Percentiles rank a stretch among this genome's conserved stretches.
Conservation (phyloP, 2,329 filamentous ascomycete genomes). For the Claviceps pusilla region DNA sequence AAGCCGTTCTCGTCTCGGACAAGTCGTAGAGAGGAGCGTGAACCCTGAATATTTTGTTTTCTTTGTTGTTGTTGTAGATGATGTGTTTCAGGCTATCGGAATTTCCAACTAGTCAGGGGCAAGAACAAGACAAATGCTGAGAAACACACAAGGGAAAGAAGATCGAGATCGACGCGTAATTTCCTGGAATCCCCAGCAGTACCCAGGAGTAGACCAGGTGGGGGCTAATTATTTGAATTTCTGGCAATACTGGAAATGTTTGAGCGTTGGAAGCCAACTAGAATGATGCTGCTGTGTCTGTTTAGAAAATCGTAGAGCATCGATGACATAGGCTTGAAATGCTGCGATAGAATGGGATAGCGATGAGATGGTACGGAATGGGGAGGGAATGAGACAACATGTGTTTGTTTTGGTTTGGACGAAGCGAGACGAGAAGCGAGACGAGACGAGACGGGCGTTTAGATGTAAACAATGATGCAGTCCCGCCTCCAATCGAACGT, state of each 20-base stretch:
- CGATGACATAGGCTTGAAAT: neutral
- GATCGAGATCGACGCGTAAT: slow-evolving; percentile 2
- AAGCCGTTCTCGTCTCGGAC: too few species aligned
- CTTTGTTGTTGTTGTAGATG: neutral
- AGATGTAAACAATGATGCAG: neutral
- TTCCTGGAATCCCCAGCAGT: slow-evolving; percentile 1
- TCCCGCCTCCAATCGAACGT: neutral
- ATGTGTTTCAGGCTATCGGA: neutral
- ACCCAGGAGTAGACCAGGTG: neutral
- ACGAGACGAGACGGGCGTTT: neutral
- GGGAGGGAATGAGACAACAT: neutral
- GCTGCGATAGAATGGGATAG: neutral
- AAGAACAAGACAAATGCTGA: neutral
- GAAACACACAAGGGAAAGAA: slow-evolving; percentile 1
- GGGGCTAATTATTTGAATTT: neutral
- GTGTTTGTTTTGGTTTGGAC: neutral
- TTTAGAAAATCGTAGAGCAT: neutral
- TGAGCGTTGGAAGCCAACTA: neutral
- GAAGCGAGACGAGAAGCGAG: neutral
- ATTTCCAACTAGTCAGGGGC: neutral
- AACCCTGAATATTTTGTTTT: neutral
- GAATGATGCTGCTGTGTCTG: neutral
- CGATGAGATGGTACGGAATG: neutral
- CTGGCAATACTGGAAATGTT: neutral
- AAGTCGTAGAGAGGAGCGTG: neutral